Percentiles rank a stretch among this genome's conserved stretches.
phyloP scores from a whole-genome alignment of 306 rosid genomes.

The Mimosa bimucronata region DNA sequence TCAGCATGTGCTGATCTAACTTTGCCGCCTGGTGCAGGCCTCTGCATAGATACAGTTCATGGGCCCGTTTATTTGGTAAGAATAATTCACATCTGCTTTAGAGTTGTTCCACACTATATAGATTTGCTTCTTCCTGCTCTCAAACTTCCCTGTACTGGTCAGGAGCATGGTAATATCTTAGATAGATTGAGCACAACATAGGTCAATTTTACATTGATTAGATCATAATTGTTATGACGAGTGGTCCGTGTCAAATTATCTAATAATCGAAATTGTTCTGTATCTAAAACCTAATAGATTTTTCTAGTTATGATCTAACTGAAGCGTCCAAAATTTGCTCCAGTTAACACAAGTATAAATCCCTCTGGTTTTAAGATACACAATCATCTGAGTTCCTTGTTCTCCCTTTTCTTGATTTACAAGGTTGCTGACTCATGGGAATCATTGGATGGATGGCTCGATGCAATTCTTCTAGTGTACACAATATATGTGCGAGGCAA shows the following conservation, averaged over 20 bases:
- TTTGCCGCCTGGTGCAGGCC: conserved; percentile 98
- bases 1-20: conserved; percentile 96
- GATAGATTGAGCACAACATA: conserved; percentile 23
- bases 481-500: conserved; percentile 91
- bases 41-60: conserved; percentile 78
- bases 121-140: conserved; percentile 22
- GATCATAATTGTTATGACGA: neutral
- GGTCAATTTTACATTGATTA: conserved; percentile 11
- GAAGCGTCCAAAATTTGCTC: conserved; percentile 33
- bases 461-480: conserved; percentile 92
- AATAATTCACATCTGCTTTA: conserved; percentile 7
- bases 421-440: conserved; percentile 98
- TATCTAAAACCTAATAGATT: conserved; percentile 27
- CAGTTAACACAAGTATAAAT: conserved; percentile 29
- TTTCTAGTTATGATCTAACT: conserved; percentile 30
- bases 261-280: conserved; percentile 11
- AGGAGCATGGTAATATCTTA: neutral
- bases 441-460: conserved; percentile 95
- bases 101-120: conserved; percentile 18
- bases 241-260: conserved; percentile 6
- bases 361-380: conserved; percentile 26
- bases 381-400: conserved; percentile 33
- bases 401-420: conserved; percentile 28
- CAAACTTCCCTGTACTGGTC: conserved; percentile 1
- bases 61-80: conserved; percentile 90